Base-by-base conservation (phyloP, 345 rosid genomes). In the Salix viminalis region DNA sequence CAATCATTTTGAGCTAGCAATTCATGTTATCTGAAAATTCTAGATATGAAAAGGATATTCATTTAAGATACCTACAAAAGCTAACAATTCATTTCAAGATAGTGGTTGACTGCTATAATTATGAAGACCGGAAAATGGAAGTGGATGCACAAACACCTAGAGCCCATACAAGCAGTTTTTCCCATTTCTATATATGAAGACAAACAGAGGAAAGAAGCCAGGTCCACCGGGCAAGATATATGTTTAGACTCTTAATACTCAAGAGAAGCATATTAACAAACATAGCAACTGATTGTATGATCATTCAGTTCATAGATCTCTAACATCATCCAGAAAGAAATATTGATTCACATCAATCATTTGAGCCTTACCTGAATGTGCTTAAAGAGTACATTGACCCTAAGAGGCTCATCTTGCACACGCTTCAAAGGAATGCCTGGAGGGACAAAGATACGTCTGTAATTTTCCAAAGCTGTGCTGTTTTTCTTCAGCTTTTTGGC, bases 321-420 rank as follows among this genome's bases (percentile, higher is more conserved):
- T 48, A 16, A 48, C 54, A 4, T 48, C 2, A 48, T 48, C 54
- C 21, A 14, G 54, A 48, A 48, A 16, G 54, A 48, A 48, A 48
- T 15, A 48, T 48, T 48, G 54, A 13, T 48, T 48, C 21, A 48
- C 54, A 48, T 14, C 7, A 48, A 48, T 48, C 21, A 12, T 28
- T 50, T 19, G 13, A 19, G 75, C 81, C 73, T 67, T 83, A 90
- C 94, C 91, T 91, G 94, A 79, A 90, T 88, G 85, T 91, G 92
- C 83, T 88, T 89, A 81, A 91, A 89, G 54, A 91, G 86, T 54
- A 91, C 76, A 82, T 88, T 91, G 79, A 89, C 90, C 83, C 89
- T 82, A 37, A 91, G 87, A 80, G 89, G 88, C 76, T 91, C 92
- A 65, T 88, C 75, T 73, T 86, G 85, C 81, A 39, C 89, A 50